Percentiles rank a stretch among this genome's conserved stretches.
phyloP scores from a whole-genome alignment of 371 early-diverging fungal genomes.

The Mucor ambiguus region DNA sequence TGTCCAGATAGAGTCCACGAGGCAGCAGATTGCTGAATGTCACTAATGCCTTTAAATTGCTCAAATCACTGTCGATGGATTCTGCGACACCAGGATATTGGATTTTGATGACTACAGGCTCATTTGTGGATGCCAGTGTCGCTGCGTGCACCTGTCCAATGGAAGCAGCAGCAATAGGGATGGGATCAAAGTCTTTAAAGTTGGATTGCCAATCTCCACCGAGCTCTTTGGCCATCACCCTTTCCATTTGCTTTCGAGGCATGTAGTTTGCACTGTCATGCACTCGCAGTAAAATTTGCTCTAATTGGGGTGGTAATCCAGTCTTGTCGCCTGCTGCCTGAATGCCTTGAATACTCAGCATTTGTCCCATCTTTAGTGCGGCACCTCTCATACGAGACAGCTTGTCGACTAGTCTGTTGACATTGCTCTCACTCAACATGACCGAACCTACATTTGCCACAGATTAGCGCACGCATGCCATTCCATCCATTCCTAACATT shows the following conservation, averaged over 20 bases:
- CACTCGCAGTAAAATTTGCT: constrained; percentile 81
- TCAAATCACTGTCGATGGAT: constrained; percentile 88
- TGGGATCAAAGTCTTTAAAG: constrained; percentile 70
- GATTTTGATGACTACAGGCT: constrained; percentile 89
- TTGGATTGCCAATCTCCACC: constrained; percentile 78
- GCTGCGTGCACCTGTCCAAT: constrained; percentile 96
- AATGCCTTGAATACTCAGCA: constrained; percentile 93
- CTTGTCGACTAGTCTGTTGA: constrained; percentile 85
- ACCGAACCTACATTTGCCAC: constrained; percentile 34
- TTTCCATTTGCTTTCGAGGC: constrained; percentile 87
- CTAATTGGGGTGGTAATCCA: constrained; percentile 80
- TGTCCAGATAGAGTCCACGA: constrained; percentile 94
- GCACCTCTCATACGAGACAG: constrained; percentile 97
- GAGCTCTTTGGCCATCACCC: constrained; percentile 72
- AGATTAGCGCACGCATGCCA: no score
- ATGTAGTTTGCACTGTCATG: constrained; percentile 96
- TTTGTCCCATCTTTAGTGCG: constrained; percentile 96
- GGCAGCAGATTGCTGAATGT: constrained; percentile 85
- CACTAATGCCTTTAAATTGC: constrained; percentile 80
- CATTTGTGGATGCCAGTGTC: constrained; percentile 44
- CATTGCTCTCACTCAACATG: constrained; percentile 78
- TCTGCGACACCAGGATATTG: constrained; percentile 95
- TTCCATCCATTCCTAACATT: neutral
- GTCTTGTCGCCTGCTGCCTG: constrained; percentile 36
- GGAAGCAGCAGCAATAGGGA: constrained; percentile 94